Percentiles rank a stretch among this genome's conserved stretches.
These are phyloP conservation scores for Solanum arcanum DNA, from an alignment of 257 asterid species.

Conservation along the genomic window DNA sequence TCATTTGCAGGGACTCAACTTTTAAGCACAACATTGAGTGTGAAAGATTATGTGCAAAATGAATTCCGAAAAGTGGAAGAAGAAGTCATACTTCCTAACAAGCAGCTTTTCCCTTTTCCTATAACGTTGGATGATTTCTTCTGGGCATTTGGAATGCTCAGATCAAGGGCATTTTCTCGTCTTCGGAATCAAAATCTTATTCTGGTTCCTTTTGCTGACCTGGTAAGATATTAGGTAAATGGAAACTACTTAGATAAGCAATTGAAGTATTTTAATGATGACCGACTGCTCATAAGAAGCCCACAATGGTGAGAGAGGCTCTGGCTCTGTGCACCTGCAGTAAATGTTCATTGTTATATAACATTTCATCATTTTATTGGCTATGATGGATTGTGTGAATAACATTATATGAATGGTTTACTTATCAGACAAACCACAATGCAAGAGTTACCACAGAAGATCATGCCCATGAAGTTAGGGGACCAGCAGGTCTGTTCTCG, in stretches of 20 bases:
- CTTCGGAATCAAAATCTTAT: constrained; percentile 84
- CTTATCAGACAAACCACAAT: constrained; percentile 61
- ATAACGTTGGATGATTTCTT: constrained; percentile 74
- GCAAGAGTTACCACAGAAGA: constrained; percentile 69
- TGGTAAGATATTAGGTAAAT: constrained; percentile 35
- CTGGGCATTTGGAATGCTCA: constrained; percentile 95
- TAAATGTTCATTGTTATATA: background rate
- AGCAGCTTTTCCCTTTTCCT: constrained; percentile 65
- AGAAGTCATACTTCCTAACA: constrained; percentile 73
- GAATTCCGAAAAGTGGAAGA: constrained; percentile 62
- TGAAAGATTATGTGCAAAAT: constrained; percentile 73
- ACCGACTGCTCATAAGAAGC: background rate
- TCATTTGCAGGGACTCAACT: constrained; percentile 67
- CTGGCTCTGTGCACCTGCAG: background rate
- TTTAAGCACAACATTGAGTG: constrained; percentile 76
- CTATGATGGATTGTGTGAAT: background rate
- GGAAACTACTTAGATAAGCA: background rate
- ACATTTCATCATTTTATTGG: background rate
- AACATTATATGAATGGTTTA: background rate
- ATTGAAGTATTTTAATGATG: background rate
- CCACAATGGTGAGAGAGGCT: background rate
- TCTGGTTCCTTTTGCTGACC: constrained; percentile 80
- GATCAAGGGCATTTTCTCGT: constrained; percentile 92
- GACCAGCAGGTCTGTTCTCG: constrained; percentile 90
- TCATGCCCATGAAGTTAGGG: constrained; percentile 83